A percentile compares a stretch with the other conserved stretches of the same genome.
Conservation (phyloP, 1,139 yeast species). For the Kluyveromyces sp. region DNA sequence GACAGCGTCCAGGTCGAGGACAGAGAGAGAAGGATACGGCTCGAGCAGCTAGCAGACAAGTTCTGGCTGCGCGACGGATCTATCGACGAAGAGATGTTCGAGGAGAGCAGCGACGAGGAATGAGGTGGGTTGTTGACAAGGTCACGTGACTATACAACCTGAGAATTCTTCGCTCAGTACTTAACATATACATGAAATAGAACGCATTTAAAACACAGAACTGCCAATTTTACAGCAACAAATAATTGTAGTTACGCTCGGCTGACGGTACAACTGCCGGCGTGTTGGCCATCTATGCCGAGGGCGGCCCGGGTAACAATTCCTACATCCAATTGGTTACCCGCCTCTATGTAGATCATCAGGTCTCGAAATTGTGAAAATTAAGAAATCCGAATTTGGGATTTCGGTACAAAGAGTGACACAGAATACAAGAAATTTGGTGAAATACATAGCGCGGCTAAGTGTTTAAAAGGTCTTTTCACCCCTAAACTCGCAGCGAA, state of each 20-base stretch:
- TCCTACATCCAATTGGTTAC: too few relatives aligned
- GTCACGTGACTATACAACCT: neutral
- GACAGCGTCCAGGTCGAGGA: slow-evolving; percentile 2
- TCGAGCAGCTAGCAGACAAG: slow-evolving; percentile 17
- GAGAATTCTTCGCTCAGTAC: neutral
- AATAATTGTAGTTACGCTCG: too few relatives aligned
- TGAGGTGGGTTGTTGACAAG: neutral
- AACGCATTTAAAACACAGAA: too few relatives aligned
- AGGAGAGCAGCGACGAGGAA: slow-evolving; percentile 29
- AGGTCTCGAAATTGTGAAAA: too few relatives aligned
- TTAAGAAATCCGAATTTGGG: neutral
- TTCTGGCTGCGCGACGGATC: slow-evolving; percentile 24
- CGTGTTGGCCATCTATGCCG: too few relatives aligned
- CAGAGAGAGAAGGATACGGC: slow-evolving; percentile 10
- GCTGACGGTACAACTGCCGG: too few relatives aligned
- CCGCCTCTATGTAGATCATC: too few relatives aligned
- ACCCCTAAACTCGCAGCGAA: too few relatives aligned
- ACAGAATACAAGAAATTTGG: neutral
- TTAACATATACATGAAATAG: neutral
- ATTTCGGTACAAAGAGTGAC: neutral
- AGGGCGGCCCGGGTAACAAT: too few relatives aligned
- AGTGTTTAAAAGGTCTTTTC: too few relatives aligned
- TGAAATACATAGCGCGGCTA: too few relatives aligned
- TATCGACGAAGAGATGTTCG: slow-evolving; percentile 26
- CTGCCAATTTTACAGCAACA: too few relatives aligned